Evolutionary conservation across 176 grass and related monocot genomes (phyloP).

Genomic region (Secale cereale): DNA sequence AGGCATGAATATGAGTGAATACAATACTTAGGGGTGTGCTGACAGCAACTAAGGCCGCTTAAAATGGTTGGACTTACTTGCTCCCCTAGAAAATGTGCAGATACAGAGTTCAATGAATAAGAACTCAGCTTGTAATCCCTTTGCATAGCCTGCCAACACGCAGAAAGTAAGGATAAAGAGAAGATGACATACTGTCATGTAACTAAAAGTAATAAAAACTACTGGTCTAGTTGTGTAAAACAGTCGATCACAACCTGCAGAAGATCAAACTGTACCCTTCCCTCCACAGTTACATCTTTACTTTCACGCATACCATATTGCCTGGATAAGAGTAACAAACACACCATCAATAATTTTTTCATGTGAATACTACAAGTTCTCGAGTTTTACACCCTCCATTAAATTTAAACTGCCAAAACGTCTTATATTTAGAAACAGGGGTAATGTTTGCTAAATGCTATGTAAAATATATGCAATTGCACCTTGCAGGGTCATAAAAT

Average conservation of each 20-base stretch:
- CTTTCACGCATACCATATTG: constrained; percentile 94
- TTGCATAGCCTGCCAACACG: constrained; percentile 75
- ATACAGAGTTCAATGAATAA: constrained; percentile 97
- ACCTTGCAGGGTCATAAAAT: not conserved
- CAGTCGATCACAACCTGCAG: constrained; percentile 68
- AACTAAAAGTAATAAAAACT: not conserved
- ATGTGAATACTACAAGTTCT: not conserved
- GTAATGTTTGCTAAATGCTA: constrained; percentile 14
- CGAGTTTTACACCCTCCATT: not conserved
- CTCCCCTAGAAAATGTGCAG: constrained; percentile 92
- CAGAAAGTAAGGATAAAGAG: constrained; percentile 28
- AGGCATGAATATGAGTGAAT: not conserved
- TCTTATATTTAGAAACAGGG: too few species aligned
- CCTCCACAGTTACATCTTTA: constrained; percentile 95
- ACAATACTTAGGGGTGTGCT: not conserved
- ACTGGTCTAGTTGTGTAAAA: constrained; percentile 9
- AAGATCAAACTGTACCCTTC: constrained; percentile 98
- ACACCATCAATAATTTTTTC: constrained; percentile 10
- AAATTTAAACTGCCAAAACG: too few species aligned
- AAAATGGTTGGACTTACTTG: constrained; percentile 66
- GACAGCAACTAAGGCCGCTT: constrained; percentile 9
- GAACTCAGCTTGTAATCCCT: constrained; percentile 98
- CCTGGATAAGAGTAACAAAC: constrained; percentile 43
- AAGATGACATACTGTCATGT: constrained; percentile 9
- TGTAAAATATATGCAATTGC: not conserved